phyloP scores from a whole-genome alignment of 129 eudicot genomes.

The Heracleum sosnowskyi region DNA sequence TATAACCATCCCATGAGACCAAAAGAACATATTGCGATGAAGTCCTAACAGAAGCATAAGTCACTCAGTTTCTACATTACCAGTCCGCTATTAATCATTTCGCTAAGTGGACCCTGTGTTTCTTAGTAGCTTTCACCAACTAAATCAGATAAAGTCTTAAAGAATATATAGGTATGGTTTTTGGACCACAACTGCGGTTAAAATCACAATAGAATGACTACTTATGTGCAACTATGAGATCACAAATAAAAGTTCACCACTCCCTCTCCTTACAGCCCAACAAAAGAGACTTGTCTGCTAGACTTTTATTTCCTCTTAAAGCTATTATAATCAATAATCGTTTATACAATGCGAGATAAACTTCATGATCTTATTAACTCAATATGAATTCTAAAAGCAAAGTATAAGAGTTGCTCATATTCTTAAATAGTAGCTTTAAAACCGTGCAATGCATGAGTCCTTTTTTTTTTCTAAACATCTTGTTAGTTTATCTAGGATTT shows the following conservation, averaged over 20 bases:
- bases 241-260: neutral
- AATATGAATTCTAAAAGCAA: neutral
- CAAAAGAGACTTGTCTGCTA: neutral
- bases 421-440: neutral
- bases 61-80: conserved; percentile 15
- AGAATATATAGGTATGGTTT: neutral
- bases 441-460: too few species aligned
- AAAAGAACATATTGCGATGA: conserved; percentile 18
- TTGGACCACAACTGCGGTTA: neutral
- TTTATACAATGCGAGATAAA: neutral
- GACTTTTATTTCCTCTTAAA: neutral
- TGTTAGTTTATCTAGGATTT: neutral
- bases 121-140: neutral
- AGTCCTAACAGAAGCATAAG: conserved; percentile 10
- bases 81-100: conserved; percentile 9
- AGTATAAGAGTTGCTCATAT: too few species aligned
- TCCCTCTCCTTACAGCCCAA: neutral
- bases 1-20: conserved; percentile 21
- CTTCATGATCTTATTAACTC: neutral
- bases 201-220: neutral
- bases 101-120: neutral
- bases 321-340: neutral
- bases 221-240: neutral
- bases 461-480: too few species aligned
- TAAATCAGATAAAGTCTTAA: neutral